Percentiles rank a stretch among this genome's conserved stretches.
Evolutionary conservation across 805 yeast species (phyloP).

Genomic region (Pichia occidentalis): DNA sequence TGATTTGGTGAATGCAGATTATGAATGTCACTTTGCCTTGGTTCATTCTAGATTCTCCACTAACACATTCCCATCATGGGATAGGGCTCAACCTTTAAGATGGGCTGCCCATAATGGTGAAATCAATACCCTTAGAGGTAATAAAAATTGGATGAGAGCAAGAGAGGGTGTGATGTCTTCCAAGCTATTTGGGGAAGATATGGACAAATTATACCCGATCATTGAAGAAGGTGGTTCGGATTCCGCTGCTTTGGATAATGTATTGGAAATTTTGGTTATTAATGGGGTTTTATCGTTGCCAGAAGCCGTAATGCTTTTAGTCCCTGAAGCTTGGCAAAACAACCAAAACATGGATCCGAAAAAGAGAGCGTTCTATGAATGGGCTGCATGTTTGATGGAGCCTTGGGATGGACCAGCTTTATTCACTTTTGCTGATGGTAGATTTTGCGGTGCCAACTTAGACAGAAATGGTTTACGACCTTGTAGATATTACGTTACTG

Average conservation of each 20-base stretch:
- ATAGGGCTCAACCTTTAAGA: slow-evolving; percentile 95
- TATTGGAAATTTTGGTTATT: slow-evolving; percentile 80
- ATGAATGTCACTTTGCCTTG: slow-evolving; percentile 89
- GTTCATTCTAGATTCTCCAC: slow-evolving; percentile 98
- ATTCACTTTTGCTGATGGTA: slow-evolving; percentile 93
- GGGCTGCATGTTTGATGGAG: slow-evolving; percentile 99
- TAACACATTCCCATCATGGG: slow-evolving; percentile 99
- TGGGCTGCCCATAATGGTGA: slow-evolving; percentile 99
- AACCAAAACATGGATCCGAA: slow-evolving; percentile 81
- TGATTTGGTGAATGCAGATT: slow-evolving; percentile 85
- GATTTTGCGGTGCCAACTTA: slow-evolving; percentile 96
- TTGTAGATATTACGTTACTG: slow-evolving; percentile 92
- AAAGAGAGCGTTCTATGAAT: slow-evolving; percentile 91
- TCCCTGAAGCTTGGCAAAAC: slow-evolving; percentile 98
- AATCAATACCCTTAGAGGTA: slow-evolving; percentile 93
- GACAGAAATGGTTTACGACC: slow-evolving; percentile 98
- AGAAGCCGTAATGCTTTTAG: slow-evolving; percentile 94
- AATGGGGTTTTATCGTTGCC: slow-evolving; percentile 91
- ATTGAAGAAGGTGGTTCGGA: slow-evolving; percentile 99
- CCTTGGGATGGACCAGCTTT: slow-evolving; percentile 99
- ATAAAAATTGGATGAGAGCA: slow-evolving; percentile 98
- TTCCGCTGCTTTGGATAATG: slow-evolving; percentile 96
- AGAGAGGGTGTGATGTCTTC: slow-evolving; percentile 96
- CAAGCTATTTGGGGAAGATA: slow-evolving; percentile 78
- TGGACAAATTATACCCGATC: slow-evolving; percentile 87